Evolutionary conservation across 306 rosid genomes (phyloP).

Genomic region (Medicago truncatula): DNA sequence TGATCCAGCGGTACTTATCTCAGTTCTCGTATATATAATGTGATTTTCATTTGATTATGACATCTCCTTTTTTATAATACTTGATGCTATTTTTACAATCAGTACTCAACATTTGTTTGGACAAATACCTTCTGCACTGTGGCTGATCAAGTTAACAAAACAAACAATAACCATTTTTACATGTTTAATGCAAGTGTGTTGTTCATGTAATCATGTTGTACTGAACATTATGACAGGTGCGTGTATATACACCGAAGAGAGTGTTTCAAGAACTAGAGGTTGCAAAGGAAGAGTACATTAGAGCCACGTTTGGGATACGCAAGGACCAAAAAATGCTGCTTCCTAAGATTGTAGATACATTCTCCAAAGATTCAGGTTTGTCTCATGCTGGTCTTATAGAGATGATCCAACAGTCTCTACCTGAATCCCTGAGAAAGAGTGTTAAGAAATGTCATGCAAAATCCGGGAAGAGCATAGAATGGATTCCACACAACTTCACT

Average conservation of each 20-base stretch:
- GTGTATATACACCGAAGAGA: slow-evolving; percentile 74
- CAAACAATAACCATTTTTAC: background rate
- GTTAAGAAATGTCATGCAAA: slow-evolving; percentile 59
- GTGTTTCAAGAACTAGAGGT: slow-evolving; percentile 67
- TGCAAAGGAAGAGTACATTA: slow-evolving; percentile 83
- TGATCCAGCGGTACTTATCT: slow-evolving; percentile 80
- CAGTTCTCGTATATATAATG: background rate
- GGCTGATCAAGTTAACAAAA: too few species aligned
- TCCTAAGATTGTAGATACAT: slow-evolving; percentile 84
- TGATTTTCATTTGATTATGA: slow-evolving; percentile 5
- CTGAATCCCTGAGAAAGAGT: slow-evolving; percentile 65
- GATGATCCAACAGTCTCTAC: slow-evolving; percentile 69
- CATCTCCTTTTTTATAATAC: background rate
- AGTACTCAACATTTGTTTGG: background rate
- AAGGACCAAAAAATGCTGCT: slow-evolving; percentile 71
- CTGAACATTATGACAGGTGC: slow-evolving; percentile 53
- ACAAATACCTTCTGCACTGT: too few species aligned
- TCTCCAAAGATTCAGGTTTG: slow-evolving; percentile 66
- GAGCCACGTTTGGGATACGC: slow-evolving; percentile 73
- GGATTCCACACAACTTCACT: slow-evolving; percentile 77
- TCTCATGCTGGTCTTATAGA: slow-evolving; percentile 56
- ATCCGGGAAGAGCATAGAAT: slow-evolving; percentile 64
- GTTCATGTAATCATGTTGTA: background rate
- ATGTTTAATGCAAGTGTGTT: background rate
- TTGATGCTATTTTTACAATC: background rate